These are phyloP conservation scores for Penicillium silybi DNA, from an alignment of 495 filamentous ascomycete species.

Conservation along the genomic window DNA sequence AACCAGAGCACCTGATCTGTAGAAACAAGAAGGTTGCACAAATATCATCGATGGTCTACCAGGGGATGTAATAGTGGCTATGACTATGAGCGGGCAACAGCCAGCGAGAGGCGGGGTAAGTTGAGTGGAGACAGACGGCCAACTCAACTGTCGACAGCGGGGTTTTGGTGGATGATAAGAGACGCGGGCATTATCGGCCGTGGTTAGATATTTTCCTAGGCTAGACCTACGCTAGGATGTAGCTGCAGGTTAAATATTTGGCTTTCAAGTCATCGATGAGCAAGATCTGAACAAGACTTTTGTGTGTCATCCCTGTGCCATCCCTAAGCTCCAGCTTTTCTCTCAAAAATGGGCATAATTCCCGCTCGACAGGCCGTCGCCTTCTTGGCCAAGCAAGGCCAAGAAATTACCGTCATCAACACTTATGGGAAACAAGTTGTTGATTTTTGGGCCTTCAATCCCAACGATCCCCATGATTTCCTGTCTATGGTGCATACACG, in stretches of 20 bases:
- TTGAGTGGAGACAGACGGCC: no score
- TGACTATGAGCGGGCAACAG: neutral
- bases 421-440: constrained; percentile 51
- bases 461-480: constrained; percentile 27
- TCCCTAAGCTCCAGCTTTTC: no score
- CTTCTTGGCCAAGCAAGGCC: neutral
- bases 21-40: neutral
- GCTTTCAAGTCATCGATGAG: no score
- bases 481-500: constrained; percentile 43
- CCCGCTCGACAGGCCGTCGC: neutral
- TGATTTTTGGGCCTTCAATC: constrained; percentile 46
- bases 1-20: neutral
- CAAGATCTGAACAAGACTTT: no score
- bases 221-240: no score
- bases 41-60: neutral
- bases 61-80: neutral
- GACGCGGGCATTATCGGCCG: no score
- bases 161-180: no score
- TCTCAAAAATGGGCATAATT: neutral
- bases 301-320: no score
- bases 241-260: no score
- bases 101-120: neutral
- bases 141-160: no score
- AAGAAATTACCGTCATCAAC: constrained; percentile 35
- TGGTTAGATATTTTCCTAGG: no score